Evolutionary conservation across 2,329 filamentous ascomycete species (phyloP).

Genomic region (Paramyrothecium sp.): DNA sequence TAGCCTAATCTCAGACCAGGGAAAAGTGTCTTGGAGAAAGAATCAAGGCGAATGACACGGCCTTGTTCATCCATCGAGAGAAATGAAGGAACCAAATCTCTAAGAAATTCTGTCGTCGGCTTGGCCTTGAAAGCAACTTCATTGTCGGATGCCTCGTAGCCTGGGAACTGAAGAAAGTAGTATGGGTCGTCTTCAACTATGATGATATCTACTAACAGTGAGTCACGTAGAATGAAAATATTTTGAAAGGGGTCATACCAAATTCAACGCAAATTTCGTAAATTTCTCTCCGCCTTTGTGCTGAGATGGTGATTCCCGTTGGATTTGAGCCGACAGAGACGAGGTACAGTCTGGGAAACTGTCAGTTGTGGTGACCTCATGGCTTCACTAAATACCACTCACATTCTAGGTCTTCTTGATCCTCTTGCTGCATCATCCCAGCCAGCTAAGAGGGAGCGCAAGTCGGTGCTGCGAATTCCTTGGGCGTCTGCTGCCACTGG

Average conservation of each 20-base stretch:
- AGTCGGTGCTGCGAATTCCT: slow-evolving; percentile 17
- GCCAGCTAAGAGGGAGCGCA: slow-evolving; percentile 14
- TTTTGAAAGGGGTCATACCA: slow-evolving; percentile 42
- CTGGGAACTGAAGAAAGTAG: slow-evolving; percentile 22
- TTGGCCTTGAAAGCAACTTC: not conserved
- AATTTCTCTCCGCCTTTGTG: slow-evolving; percentile 54
- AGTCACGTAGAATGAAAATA: slow-evolving; percentile 50
- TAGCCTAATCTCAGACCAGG: slow-evolving; percentile 50
- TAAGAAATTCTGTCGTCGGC: slow-evolving; percentile 11
- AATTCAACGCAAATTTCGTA: slow-evolving; percentile 41
- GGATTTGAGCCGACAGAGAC: slow-evolving; percentile 64
- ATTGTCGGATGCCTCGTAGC: slow-evolving; percentile 3
- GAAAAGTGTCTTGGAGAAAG: slow-evolving; percentile 17
- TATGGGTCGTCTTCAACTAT: slow-evolving; percentile 20
- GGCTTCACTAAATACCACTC: not conserved
- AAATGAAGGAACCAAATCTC: slow-evolving; percentile 16
- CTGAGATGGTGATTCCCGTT: slow-evolving; percentile 63
- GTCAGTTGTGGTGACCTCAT: not conserved
- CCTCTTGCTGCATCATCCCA: slow-evolving; percentile 17
- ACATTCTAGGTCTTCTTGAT: slow-evolving; percentile 14
- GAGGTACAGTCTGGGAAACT: slow-evolving; percentile 15
- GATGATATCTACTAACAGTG: slow-evolving; percentile 1
- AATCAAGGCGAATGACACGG: slow-evolving; percentile 21
- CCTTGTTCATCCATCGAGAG: slow-evolving; percentile 20
- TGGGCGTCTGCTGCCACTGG: slow-evolving; percentile 22